Evolutionary conservation across 139 green algal genomes (phyloP).

Genomic region (Eudorina sp.): DNA sequence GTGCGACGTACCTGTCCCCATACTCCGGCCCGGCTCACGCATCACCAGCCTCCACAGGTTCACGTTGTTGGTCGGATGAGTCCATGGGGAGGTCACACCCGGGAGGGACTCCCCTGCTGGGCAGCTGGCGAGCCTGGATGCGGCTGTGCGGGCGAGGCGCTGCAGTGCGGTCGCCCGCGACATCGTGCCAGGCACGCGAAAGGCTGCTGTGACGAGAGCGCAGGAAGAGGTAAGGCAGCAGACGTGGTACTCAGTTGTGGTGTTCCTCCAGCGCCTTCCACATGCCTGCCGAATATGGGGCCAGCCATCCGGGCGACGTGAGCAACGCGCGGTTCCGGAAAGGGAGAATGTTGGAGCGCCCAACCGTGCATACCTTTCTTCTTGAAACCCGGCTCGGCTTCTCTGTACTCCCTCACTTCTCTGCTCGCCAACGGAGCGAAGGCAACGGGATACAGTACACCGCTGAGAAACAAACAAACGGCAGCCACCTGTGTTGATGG

Average conservation of each 20-base stretch:
- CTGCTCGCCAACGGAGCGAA: slow-evolving; percentile 56
- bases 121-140: too few relatives aligned
- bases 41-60: background rate
- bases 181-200: background rate
- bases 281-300: slow-evolving; percentile 17
- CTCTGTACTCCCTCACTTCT: slow-evolving; percentile 36
- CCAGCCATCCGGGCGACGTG: background rate
- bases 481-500: slow-evolving; percentile 40
- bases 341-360: background rate
- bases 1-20: slow-evolving; percentile 8
- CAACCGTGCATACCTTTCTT: slow-evolving; percentile 47
- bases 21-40: background rate
- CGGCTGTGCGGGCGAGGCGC: background rate
- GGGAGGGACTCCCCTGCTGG: too few relatives aligned
- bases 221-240: background rate
- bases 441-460: slow-evolving; percentile 54
- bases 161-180: background rate
- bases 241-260: background rate
- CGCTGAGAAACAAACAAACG: slow-evolving; percentile 52
- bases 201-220: background rate
- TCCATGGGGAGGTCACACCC: too few relatives aligned
- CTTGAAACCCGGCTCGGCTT: slow-evolving; percentile 43
- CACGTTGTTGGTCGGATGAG: too few relatives aligned
- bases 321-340: too few relatives aligned
- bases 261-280: slow-evolving; percentile 47